These are phyloP conservation scores for Fusarium clavum DNA, from an alignment of 2,329 filamentous ascomycete genomes.

Conservation along the genomic window DNA sequence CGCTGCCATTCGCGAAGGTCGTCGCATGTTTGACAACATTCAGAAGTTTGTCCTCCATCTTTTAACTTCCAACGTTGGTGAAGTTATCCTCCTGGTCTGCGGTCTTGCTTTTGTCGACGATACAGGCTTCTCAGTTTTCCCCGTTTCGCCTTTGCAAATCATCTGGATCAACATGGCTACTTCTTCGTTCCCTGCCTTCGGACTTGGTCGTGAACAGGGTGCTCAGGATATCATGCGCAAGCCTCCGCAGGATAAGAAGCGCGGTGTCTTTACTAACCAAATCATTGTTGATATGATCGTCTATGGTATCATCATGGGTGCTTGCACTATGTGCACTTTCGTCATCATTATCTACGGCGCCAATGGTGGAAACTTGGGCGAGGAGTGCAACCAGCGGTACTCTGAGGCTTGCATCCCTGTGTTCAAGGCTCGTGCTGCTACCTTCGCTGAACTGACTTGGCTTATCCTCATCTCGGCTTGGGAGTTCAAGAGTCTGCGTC, in stretches of 20 bases:
- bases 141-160: slow-evolving; percentile 85
- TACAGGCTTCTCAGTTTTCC: slow-evolving; percentile 81
- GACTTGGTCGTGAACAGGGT: slow-evolving; percentile 82
- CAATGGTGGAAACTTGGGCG: slow-evolving; percentile 66
- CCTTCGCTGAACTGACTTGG: slow-evolving; percentile 80
- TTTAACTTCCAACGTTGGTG: slow-evolving; percentile 83
- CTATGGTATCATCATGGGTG: slow-evolving; percentile 82
- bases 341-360: slow-evolving; percentile 72
- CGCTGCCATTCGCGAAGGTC: slow-evolving; percentile 83
- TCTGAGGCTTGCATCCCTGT: slow-evolving; percentile 68
- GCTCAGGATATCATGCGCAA: slow-evolving; percentile 82
- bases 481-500: slow-evolving; percentile 80
- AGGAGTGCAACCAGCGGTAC: slow-evolving; percentile 71
- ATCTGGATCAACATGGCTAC: slow-evolving; percentile 97
- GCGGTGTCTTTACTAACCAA: slow-evolving; percentile 81
- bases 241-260: slow-evolving; percentile 76
- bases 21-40: slow-evolving; percentile 89
- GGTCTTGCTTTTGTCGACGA: slow-evolving; percentile 84
- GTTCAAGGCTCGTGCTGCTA: slow-evolving; percentile 77
- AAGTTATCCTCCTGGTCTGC: slow-evolving; percentile 83
- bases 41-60: slow-evolving; percentile 88
- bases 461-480: slow-evolving; percentile 79
- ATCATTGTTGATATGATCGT: slow-evolving; percentile 83
- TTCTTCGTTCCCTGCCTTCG: slow-evolving; percentile 87
- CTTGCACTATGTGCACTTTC: slow-evolving; percentile 73